phyloP scores from a whole-genome alignment of 768 basidiomycete genomes.

The Neoboletus subvelutipes region DNA sequence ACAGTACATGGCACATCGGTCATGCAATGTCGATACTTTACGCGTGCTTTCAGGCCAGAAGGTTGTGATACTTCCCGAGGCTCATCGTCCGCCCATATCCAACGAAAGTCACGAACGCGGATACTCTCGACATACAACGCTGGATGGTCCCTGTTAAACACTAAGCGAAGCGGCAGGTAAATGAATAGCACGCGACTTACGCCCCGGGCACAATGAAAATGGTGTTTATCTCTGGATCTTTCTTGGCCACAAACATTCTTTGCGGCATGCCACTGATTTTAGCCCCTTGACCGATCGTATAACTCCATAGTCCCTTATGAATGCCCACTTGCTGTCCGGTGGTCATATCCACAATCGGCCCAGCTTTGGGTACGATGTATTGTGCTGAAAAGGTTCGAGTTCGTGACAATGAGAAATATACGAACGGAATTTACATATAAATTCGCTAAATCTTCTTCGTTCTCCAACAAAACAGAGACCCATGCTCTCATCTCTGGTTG shows the following conservation, averaged over 20 bases:
- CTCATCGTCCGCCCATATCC: constrained; percentile 72
- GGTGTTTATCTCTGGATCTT: constrained; percentile 60
- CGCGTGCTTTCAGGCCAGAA: constrained; percentile 46
- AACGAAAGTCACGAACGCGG: constrained; percentile 53
- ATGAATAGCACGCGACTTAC: constrained; percentile 39
- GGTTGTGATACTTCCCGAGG: constrained; percentile 44
- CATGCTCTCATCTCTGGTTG: constrained; percentile 82
- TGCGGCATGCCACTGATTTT: constrained; percentile 58
- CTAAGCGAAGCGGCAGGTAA: background rate
- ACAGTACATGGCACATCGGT: constrained; percentile 51
- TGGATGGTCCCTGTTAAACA: constrained; percentile 53
- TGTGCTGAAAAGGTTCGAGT: constrained; percentile 48
- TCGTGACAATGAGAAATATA: background rate
- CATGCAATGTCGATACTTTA: constrained; percentile 77
- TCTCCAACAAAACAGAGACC: constrained; percentile 95
- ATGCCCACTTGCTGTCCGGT: constrained; percentile 53
- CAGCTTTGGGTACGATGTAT: constrained; percentile 70
- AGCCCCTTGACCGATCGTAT: constrained; percentile 82
- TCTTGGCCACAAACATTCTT: constrained; percentile 71
- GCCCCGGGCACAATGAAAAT: constrained; percentile 76
- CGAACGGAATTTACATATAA: constrained; percentile 54
- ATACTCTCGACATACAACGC: constrained; percentile 46
- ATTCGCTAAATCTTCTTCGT: constrained; percentile 65
- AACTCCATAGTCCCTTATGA: constrained; percentile 81
- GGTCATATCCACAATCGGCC: constrained; percentile 59